Evolutionary conservation across 176 grass and related monocot species (phyloP).

Genomic region (Puccinellia tenuiflora): DNA sequence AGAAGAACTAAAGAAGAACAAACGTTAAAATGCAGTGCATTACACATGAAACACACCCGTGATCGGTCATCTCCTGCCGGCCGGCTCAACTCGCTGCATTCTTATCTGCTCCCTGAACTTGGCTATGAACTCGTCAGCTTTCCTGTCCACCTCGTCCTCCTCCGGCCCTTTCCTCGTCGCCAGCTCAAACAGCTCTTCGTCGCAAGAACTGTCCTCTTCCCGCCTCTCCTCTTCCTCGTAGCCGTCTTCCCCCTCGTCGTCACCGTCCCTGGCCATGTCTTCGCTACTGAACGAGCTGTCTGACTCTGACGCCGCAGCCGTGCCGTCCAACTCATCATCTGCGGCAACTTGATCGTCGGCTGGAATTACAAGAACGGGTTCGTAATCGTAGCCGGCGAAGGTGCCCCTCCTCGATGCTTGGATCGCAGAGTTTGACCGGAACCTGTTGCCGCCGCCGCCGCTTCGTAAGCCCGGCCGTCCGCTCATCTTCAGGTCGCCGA

Average conservation of each 20-base stretch:
- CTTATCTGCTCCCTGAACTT: slow-evolving; percentile 95
- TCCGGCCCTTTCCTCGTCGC: slow-evolving; percentile 10
- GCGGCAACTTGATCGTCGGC: background rate
- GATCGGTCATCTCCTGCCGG: slow-evolving; percentile 13
- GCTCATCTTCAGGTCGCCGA: background rate
- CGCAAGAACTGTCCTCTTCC: slow-evolving; percentile 7
- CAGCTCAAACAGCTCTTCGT: slow-evolving; percentile 58
- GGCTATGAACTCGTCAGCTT: slow-evolving; percentile 92
- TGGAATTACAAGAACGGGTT: background rate
- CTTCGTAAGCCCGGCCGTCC: background rate
- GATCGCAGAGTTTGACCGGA: slow-evolving; percentile 24
- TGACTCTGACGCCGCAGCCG: background rate
- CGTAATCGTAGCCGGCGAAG: slow-evolving; percentile 19
- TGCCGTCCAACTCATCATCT: background rate
- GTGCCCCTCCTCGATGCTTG: background rate
- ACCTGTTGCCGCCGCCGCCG: background rate
- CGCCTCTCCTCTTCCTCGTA: background rate
- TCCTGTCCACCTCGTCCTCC: slow-evolving; percentile 81
- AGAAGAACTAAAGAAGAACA: background rate
- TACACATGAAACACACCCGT: background rate
- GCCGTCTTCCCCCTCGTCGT: background rate
- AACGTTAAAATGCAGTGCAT: background rate
- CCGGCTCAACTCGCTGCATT: slow-evolving; percentile 53
- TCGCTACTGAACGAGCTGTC: slow-evolving; percentile 40
- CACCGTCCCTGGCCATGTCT: slow-evolving; percentile 24